Evolutionary conservation across 768 basidiomycete genomes (phyloP), one percentile per base, ranked within the genome.

Genomic region (Mycena metata): DNA sequence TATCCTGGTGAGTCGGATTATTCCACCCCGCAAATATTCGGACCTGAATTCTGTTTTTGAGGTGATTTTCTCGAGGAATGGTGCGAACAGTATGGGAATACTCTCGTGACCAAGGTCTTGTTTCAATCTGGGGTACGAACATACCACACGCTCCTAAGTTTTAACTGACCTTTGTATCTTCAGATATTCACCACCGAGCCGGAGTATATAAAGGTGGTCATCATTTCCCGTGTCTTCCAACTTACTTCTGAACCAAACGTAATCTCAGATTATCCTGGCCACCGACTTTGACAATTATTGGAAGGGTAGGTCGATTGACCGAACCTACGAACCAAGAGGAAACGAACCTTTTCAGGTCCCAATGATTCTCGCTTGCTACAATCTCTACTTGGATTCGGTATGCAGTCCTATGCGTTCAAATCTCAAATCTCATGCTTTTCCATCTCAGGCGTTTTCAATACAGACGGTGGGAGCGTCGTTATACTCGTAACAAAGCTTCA

Each of bases 321-420:
- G 0, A n/a, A 21, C 15, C 16, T 47, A 1, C 8, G 21, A 12
- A 13, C 11, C 26, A 15, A 30, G 23, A 17, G 30, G 12, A 51
- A n/a, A 17, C 2, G 17, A 21, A 26, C 3, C 16, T 33, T 35
- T 24, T 17, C n/a, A 60, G 65, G 58, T 19, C 57, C 64, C 2
- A 17, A 45, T 54, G 21, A 42, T 8, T 15, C 6, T 23, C 30
- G n/a, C 8, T 9, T 46, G 23, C 35, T 41, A 12, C 65, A 58
- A 45, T 63, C 67, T 21, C 43, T 68, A 23, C 67, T 68, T n/a
- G 60, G 67, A 50, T 61, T 39, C 24, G 66, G 66, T 61, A 57
- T 10, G 66, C 17, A 6, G 16, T 11, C 23, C 0, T 26, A 5
- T 7, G 19, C 19, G 10, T 10, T 30, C 21, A 2, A 36, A 9